phyloP scores from a whole-genome alignment of 805 yeast genomes.

The Suhomyces vadensis region DNA sequence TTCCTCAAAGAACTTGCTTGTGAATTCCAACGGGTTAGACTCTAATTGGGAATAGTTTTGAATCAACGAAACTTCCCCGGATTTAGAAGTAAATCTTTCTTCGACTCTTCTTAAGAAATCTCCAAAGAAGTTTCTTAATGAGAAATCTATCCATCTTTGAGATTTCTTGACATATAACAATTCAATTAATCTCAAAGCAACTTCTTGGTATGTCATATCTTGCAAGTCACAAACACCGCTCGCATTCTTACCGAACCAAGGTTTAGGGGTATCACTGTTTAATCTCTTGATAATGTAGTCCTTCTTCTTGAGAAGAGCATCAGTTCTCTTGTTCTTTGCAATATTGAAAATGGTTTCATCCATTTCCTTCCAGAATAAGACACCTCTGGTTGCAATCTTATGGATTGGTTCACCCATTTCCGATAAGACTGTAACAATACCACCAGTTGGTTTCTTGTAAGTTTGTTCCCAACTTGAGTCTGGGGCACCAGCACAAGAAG shows the following conservation, averaged over 20 bases:
- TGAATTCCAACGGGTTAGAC: slow-evolving; percentile 56
- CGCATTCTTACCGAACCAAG: slow-evolving; percentile 89
- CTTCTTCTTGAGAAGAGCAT: slow-evolving; percentile 77
- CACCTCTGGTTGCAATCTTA: slow-evolving; percentile 98
- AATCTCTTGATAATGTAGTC: slow-evolving; percentile 81
- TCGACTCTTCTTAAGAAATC: slow-evolving; percentile 90
- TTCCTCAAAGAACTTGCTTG: slow-evolving; percentile 59
- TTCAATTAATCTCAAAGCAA: slow-evolving; percentile 83
- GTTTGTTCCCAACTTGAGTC: slow-evolving; percentile 92
- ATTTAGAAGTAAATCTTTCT: slow-evolving; percentile 78
- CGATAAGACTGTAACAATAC: slow-evolving; percentile 91
- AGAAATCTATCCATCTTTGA: slow-evolving; percentile 80
- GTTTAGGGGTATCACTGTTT: slow-evolving; percentile 95
- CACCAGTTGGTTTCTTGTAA: slow-evolving; percentile 95
- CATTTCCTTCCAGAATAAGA: slow-evolving; percentile 93
- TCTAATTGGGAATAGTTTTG: slow-evolving; percentile 72
- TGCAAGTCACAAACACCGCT: slow-evolving; percentile 85
- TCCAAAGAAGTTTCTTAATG: slow-evolving; percentile 85
- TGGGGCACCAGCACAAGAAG: slow-evolving; percentile 84
- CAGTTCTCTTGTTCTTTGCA: slow-evolving; percentile 85
- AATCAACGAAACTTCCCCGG: slow-evolving; percentile 62
- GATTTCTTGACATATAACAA: slow-evolving; percentile 81
- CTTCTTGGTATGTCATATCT: slow-evolving; percentile 94
- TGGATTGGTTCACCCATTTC: slow-evolving; percentile 99
- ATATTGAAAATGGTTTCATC: slow-evolving; percentile 90